A percentile compares a stretch with the other conserved stretches of the same genome.
Evolutionary conservation across 441 rosid genomes (phyloP).

Genomic region (Adansonia rubrostipa): DNA sequence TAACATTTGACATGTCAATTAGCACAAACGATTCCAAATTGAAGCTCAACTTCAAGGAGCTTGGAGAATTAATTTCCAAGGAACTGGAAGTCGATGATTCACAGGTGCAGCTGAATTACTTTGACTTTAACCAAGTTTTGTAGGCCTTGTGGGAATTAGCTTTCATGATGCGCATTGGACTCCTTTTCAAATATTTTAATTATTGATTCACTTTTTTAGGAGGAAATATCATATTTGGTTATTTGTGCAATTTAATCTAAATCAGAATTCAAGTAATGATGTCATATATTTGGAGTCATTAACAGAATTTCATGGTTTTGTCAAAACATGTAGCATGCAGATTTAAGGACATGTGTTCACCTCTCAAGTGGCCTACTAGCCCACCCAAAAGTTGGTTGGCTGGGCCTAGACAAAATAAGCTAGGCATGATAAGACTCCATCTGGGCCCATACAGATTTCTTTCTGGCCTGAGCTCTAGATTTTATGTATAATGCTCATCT

Average conservation of each 20-base stretch:
- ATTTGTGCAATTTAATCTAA: slow-evolving; percentile 2
- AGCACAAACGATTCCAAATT: slow-evolving; percentile 43
- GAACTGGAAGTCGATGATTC: slow-evolving; percentile 58
- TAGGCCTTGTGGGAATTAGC: not conserved
- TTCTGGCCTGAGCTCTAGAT: not conserved
- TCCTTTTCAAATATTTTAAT: slow-evolving; percentile 2
- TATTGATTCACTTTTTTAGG: not conserved
- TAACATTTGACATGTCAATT: slow-evolving; percentile 63
- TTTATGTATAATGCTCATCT: not conserved
- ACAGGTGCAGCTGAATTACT: slow-evolving; percentile 53
- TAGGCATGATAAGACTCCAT: not conserved
- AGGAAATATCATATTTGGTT: not conserved
- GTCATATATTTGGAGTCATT: slow-evolving; percentile 8
- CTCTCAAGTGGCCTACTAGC: not conserved
- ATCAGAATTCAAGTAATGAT: not conserved
- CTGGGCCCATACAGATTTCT: not conserved
- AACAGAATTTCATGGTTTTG: not conserved
- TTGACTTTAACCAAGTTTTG: slow-evolving; percentile 20
- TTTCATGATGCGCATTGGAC: slow-evolving; percentile 1
- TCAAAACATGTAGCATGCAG: slow-evolving; percentile 6
- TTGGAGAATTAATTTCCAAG: slow-evolving; percentile 59
- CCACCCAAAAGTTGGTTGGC: slow-evolving; percentile 1
- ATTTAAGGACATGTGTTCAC: not conserved
- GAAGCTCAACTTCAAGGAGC: slow-evolving; percentile 59
- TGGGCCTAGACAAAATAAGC: not conserved